phyloP scores from a whole-genome alignment of 2,329 filamentous ascomycete genomes.

The Trichophyton mentagrophytes region DNA sequence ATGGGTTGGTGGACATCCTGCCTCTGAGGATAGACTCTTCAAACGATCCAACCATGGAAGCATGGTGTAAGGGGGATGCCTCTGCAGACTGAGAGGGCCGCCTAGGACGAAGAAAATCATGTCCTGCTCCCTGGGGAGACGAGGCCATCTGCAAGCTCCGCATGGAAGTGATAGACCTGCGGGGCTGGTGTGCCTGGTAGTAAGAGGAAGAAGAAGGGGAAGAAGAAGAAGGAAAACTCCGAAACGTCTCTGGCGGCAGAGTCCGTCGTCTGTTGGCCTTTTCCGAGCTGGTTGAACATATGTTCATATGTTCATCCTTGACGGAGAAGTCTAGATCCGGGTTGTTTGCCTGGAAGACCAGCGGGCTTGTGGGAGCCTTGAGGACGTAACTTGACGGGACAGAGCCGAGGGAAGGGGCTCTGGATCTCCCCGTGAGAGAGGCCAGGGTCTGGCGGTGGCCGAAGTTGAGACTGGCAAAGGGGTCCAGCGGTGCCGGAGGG shows the following conservation, averaged over 20 bases:
- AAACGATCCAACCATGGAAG: constrained; percentile 94
- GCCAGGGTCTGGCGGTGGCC: not conserved
- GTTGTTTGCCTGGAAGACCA: constrained; percentile 80
- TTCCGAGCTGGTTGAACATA: constrained; percentile 33
- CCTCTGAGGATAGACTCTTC: constrained; percentile 92
- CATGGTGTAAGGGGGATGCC: constrained; percentile 65
- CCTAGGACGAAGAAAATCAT: constrained; percentile 19
- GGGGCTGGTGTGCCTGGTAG: constrained; percentile 67
- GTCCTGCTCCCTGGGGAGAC: constrained; percentile 25
- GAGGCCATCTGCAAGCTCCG: constrained; percentile 37
- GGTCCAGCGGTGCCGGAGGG: not conserved
- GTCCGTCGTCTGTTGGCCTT: constrained; percentile 55
- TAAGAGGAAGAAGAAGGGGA: constrained; percentile 45
- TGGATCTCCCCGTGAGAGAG: constrained; percentile 22
- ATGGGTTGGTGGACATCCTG: constrained; percentile 92
- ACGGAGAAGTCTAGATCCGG: constrained; percentile 57
- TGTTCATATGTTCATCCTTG: constrained; percentile 40
- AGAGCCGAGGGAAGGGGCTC: constrained; percentile 53
- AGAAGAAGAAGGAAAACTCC: constrained; percentile 35
- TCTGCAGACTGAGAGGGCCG: constrained; percentile 65
- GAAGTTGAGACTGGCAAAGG: not conserved
- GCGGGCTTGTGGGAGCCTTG: constrained; percentile 78
- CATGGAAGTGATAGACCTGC: constrained; percentile 57
- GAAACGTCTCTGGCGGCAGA: constrained; percentile 50
- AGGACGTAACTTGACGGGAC: constrained; percentile 69